These are phyloP conservation scores for Piper betle DNA, from an alignment of 164 flowering plant species.

Conservation along the genomic window DNA sequence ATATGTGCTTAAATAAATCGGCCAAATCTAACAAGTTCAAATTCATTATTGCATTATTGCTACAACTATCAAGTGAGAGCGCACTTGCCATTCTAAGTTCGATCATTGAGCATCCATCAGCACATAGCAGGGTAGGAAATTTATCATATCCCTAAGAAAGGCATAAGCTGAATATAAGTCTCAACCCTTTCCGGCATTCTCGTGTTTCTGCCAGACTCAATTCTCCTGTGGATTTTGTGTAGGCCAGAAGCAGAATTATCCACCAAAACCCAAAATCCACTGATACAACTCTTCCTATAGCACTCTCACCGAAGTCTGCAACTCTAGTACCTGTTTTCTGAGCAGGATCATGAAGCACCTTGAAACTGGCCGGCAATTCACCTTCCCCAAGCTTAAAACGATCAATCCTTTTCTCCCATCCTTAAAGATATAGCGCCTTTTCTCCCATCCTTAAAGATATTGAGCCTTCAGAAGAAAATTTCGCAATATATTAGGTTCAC, in stretches of 20 bases:
- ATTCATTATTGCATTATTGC: too few species aligned
- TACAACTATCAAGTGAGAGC: background rate
- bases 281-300: slow-evolving; percentile 22
- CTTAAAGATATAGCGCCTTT: too few species aligned
- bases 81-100: slow-evolving; percentile 18
- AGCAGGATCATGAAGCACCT: slow-evolving; percentile 12
- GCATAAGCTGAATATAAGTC: slow-evolving; percentile 14
- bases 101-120: slow-evolving; percentile 20
- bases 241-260: slow-evolving; percentile 19
- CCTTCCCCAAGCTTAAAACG: slow-evolving; percentile 20
- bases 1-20: too few species aligned
- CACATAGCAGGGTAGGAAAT: slow-evolving; percentile 18
- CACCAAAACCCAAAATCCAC: slow-evolving; percentile 21
- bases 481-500: slow-evolving; percentile 17
- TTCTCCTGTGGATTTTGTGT: slow-evolving; percentile 20
- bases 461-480: slow-evolving; percentile 17
- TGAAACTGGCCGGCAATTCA: slow-evolving; percentile 18
- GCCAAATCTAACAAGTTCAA: too few species aligned
- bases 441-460: slow-evolving; percentile 10
- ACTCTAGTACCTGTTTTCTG: slow-evolving; percentile 10
- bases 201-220: slow-evolving; percentile 14
- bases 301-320: slow-evolving; percentile 22
- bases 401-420: slow-evolving; percentile 18
- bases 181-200: slow-evolving; percentile 15
- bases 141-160: slow-evolving; percentile 18